Percentiles rank a stretch among this genome's conserved stretches.
Evolutionary conservation across 371 early-diverging fungal genomes (phyloP).

Genomic region (Apophysomyces elegans): DNA sequence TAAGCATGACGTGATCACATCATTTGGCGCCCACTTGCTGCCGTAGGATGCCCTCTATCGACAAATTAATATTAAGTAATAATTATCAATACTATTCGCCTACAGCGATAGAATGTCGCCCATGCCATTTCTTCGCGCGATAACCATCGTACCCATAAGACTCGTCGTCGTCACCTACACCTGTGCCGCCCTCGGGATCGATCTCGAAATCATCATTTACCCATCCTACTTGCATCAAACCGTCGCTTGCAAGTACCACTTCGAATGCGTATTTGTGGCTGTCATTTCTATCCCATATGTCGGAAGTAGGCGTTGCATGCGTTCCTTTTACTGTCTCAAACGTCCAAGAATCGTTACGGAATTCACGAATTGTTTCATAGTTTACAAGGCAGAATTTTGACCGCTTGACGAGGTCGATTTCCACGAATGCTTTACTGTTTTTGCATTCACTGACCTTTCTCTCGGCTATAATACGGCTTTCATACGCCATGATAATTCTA

Average conservation of each 20-base stretch:
- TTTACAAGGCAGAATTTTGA: slow-evolving; percentile 44
- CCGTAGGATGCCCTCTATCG: slow-evolving; percentile 62
- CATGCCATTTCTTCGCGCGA: slow-evolving; percentile 76
- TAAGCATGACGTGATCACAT: slow-evolving; percentile 64
- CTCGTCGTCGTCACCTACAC: slow-evolving; percentile 71
- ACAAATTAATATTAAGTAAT: slow-evolving; percentile 8
- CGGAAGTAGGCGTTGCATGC: slow-evolving; percentile 31
- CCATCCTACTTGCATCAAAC: slow-evolving; percentile 82
- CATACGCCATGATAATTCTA: slow-evolving; percentile 36
- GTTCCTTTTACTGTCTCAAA: slow-evolving; percentile 69
- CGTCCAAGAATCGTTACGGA: slow-evolving; percentile 65
- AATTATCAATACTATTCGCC: neutral
- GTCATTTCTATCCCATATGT: neutral
- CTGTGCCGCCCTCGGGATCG: slow-evolving; percentile 74
- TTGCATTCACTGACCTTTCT: neutral
- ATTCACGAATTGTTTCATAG: slow-evolving; percentile 35
- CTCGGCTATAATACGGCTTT: slow-evolving; percentile 23
- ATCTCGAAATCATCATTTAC: slow-evolving; percentile 49
- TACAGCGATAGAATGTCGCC: slow-evolving; percentile 28
- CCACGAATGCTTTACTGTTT: slow-evolving; percentile 24
- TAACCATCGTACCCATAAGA: slow-evolving; percentile 78
- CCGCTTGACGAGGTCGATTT: slow-evolving; percentile 34
- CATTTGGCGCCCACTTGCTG: slow-evolving; percentile 60
- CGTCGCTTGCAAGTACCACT: slow-evolving; percentile 58
- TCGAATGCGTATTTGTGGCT: slow-evolving; percentile 62